Conservation (phyloP, 2,329 filamentous ascomycete genomes). For the Orbilia brochopaga region DNA sequence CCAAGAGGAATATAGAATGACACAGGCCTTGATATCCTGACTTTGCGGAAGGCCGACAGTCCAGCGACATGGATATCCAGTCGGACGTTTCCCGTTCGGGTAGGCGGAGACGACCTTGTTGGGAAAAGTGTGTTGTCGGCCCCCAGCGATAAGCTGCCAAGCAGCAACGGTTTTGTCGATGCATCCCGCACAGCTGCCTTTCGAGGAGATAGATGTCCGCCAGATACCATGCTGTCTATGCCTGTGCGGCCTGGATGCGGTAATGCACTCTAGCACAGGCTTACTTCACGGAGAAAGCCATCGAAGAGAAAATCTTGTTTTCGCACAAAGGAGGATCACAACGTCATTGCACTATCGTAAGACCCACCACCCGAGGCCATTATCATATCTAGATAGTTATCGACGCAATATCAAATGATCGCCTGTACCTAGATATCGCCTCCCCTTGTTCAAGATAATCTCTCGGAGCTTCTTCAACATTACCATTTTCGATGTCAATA, state of each 20-base stretch:
- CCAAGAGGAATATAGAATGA: no score
- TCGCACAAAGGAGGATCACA: background rate
- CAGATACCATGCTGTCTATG: slow-evolving; percentile 6
- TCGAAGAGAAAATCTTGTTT: background rate
- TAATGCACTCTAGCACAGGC: background rate
- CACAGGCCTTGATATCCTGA: background rate
- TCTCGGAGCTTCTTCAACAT: no score
- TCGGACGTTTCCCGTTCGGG: slow-evolving; percentile 20
- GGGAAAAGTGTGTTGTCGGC: slow-evolving; percentile 42
- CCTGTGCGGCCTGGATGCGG: background rate
- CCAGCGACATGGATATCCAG: background rate
- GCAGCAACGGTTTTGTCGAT: slow-evolving; percentile 9
- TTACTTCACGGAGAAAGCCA: background rate
- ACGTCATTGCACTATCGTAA: no score
- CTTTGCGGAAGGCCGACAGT: background rate
- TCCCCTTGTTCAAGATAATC: no score
- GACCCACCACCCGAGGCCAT: no score
- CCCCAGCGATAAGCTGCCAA: slow-evolving; percentile 29
- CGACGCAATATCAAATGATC: no score
- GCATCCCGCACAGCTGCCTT: slow-evolving; percentile 25
- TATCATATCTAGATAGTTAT: background rate
- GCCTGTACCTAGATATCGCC: no score
- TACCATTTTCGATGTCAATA: no score
- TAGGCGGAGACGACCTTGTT: slow-evolving; percentile 42
- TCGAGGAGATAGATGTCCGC: slow-evolving; percentile 24